Evolutionary conservation across 495 filamentous ascomycete genomes (phyloP).

Genomic region (Penicillium dipodomyicola): DNA sequence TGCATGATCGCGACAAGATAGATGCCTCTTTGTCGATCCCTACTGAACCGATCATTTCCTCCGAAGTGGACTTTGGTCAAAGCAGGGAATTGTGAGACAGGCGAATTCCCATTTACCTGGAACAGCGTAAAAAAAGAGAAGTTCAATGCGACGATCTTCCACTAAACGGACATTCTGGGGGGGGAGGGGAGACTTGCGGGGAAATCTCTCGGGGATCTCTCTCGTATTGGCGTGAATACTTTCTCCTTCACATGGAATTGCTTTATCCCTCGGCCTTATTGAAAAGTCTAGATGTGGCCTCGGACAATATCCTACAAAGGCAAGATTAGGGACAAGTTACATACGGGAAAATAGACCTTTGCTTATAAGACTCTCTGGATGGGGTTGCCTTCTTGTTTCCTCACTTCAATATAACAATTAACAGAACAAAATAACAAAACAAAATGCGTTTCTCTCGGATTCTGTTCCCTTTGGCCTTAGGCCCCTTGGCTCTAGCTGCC

Average conservation of each 20-base stretch:
- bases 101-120: background rate
- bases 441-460: constrained; percentile 28
- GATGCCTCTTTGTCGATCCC: constrained; percentile 9
- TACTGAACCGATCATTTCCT: constrained; percentile 16
- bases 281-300: constrained; percentile 5
- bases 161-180: constrained; percentile 6
- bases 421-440: too few species aligned
- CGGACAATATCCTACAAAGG: constrained; percentile 10
- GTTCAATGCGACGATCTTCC: constrained; percentile 11
- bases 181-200: constrained; percentile 16
- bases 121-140: background rate
- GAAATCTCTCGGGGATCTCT: background rate
- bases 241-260: constrained; percentile 5
- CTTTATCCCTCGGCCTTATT: constrained; percentile 9
- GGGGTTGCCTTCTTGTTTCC: background rate
- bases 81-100: background rate
- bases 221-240: background rate
- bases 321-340: too few species aligned
- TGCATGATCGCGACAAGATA: background rate
- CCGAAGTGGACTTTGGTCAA: constrained; percentile 4
- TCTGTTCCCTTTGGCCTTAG: constrained; percentile 32
- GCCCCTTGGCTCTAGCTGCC: constrained; percentile 35
- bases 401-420: background rate
- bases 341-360: background rate
- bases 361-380: constrained; percentile 5